phyloP scores from a whole-genome alignment of 2,329 filamentous ascomycete genomes.

The Hymenoscyphus salicellus region DNA sequence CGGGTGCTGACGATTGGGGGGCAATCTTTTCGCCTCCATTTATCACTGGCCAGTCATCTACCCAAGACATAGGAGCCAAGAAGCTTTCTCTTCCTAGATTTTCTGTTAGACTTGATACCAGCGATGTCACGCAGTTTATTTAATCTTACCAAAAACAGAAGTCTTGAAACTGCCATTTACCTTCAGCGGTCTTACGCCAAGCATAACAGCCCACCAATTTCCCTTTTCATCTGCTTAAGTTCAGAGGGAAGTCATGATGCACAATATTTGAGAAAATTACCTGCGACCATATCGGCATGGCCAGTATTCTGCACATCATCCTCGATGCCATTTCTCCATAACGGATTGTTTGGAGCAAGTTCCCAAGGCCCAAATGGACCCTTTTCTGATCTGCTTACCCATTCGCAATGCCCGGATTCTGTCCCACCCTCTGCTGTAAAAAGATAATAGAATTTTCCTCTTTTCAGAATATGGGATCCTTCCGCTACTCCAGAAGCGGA shows the following conservation, averaged over 20 bases:
- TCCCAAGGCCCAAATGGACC: constrained; percentile 60
- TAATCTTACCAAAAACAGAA: constrained; percentile 16
- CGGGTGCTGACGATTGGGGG: not conserved
- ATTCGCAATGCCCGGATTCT: constrained; percentile 59
- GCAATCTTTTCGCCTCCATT: constrained; percentile 21
- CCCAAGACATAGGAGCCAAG: constrained; percentile 22
- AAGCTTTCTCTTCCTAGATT: constrained; percentile 24
- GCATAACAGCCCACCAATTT: constrained; percentile 43
- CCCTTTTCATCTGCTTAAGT: constrained; percentile 40
- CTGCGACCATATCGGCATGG: constrained; percentile 45
- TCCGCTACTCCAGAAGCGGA: constrained; percentile 58
- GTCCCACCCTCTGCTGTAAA: constrained; percentile 60
- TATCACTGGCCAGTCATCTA: constrained; percentile 26
- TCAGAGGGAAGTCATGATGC: too few species aligned
- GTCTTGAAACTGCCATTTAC: constrained; percentile 4
- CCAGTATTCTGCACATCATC: constrained; percentile 47
- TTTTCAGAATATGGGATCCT: constrained; percentile 57
- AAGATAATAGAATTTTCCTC: constrained; percentile 57
- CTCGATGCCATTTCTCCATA: constrained; percentile 51
- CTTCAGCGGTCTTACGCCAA: constrained; percentile 16
- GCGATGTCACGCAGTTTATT: not conserved
- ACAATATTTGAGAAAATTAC: too few species aligned
- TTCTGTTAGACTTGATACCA: constrained; percentile 26
- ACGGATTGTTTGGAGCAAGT: constrained; percentile 53
- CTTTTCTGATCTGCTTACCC: constrained; percentile 49